Evolutionary conservation across 2,329 filamentous ascomycete species (phyloP).

Genomic region (Clarireedia monteithiana): DNA sequence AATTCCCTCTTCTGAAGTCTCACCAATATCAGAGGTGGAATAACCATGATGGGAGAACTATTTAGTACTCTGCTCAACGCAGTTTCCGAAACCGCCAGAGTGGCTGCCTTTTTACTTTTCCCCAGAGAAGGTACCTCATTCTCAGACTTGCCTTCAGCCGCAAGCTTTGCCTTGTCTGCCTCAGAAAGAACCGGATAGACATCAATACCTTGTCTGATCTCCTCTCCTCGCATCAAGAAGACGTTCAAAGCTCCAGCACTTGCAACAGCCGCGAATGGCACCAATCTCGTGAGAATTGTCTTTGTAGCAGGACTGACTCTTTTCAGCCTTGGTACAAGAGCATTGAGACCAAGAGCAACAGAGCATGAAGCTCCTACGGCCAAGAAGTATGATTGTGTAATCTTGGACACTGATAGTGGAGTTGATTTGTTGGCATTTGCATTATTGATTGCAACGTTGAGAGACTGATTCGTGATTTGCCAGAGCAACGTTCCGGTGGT

Average conservation of each 20-base stretch:
- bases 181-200: constrained; percentile 76
- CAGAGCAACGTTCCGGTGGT: constrained; percentile 82
- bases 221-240: constrained; percentile 94
- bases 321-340: constrained; percentile 78
- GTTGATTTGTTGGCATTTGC: constrained; percentile 98
- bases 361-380: constrained; percentile 90
- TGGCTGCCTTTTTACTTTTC: constrained; percentile 81
- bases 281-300: constrained; percentile 73
- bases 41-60: constrained; percentile 92
- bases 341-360: constrained; percentile 86
- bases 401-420: constrained; percentile 69
- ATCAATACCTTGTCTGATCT: constrained; percentile 89
- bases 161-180: constrained; percentile 53
- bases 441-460: constrained; percentile 97
- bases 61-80: constrained; percentile 88
- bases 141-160: constrained; percentile 51
- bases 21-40: constrained; percentile 82
- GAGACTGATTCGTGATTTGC: constrained; percentile 94
- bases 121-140: constrained; percentile 66
- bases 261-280: constrained; percentile 93
- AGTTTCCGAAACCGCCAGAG: constrained; percentile 85
- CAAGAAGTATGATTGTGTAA: constrained; percentile 83
- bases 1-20: constrained; percentile 76
- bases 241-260: constrained; percentile 89
- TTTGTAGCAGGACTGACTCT: constrained; percentile 66